Percentiles rank a stretch among this genome's conserved stretches.
Conservation (phyloP, 2,329 filamentous ascomycete genomes). For the Dendrostoma leiphaemia region DNA sequence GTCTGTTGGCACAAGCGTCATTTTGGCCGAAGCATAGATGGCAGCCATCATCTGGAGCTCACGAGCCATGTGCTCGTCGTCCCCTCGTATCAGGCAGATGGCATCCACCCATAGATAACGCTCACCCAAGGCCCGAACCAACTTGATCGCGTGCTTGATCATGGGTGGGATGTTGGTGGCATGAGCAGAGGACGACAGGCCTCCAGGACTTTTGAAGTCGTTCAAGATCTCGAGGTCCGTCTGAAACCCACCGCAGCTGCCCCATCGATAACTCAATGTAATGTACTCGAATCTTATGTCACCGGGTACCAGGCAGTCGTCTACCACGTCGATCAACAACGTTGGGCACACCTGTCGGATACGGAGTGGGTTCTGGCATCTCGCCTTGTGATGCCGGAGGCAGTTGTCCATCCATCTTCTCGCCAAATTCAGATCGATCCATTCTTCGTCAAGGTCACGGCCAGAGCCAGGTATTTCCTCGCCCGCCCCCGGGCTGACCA, state of each 20-base stretch:
- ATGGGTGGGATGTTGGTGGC: background rate
- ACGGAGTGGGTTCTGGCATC: background rate
- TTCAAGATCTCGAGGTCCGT: background rate
- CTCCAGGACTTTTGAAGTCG: background rate
- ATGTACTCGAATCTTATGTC: background rate
- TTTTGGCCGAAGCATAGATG: slow-evolving; percentile 2
- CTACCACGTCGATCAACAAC: background rate
- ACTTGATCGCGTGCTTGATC: slow-evolving; percentile 1
- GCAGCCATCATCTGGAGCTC: slow-evolving; percentile 1
- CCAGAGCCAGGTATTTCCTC: background rate
- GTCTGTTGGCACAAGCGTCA: background rate
- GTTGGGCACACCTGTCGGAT: background rate
- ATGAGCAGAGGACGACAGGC: background rate
- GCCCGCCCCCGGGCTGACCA: background rate
- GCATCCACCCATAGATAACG: slow-evolving; percentile 8
- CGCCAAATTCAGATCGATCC: background rate
- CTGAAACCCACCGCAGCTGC: background rate
- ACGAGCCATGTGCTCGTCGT: background rate
- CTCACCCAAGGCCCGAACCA: background rate
- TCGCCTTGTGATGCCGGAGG: background rate
- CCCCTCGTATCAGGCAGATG: slow-evolving; percentile 1
- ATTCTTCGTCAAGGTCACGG: background rate
- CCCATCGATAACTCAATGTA: background rate
- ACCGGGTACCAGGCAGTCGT: background rate
- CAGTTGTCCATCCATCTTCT: background rate